Conservation (phyloP, 73 alveolate genomes). For the Urostyla sp. region DNA sequence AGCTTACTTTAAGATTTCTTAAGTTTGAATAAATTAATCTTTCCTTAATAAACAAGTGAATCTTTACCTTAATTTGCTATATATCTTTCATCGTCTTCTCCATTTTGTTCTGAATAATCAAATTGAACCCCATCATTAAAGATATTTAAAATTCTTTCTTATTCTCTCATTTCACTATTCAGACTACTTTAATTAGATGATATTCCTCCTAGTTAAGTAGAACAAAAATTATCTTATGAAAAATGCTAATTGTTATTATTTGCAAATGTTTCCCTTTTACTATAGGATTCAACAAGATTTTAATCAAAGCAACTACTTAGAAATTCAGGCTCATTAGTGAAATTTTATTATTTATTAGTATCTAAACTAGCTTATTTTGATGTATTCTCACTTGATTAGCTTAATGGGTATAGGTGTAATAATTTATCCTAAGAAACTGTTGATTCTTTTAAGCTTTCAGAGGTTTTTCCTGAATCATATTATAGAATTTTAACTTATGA, state of each 20-base stretch:
- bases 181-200: background rate
- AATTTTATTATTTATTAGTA: background rate
- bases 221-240: background rate
- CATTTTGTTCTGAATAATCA: background rate
- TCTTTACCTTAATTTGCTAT: background rate
- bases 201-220: background rate
- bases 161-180: background rate
- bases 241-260: too few species aligned
- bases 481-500: background rate
- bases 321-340: too few species aligned
- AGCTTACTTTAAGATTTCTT: background rate
- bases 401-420: background rate
- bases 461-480: background rate
- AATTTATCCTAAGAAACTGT: background rate
- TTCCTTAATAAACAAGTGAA: background rate
- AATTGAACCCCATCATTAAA: background rate
- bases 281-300: too few species aligned
- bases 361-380: background rate
- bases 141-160: background rate
- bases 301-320: too few species aligned
- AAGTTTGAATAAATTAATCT: constrained; percentile 27
- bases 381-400: background rate
- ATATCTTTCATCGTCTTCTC: background rate
- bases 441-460: background rate
- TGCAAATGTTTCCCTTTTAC: background rate